These are phyloP conservation scores for Saussurea involucrata DNA, from an alignment of 129 eudicot genomes.

Conservation along the genomic window DNA sequence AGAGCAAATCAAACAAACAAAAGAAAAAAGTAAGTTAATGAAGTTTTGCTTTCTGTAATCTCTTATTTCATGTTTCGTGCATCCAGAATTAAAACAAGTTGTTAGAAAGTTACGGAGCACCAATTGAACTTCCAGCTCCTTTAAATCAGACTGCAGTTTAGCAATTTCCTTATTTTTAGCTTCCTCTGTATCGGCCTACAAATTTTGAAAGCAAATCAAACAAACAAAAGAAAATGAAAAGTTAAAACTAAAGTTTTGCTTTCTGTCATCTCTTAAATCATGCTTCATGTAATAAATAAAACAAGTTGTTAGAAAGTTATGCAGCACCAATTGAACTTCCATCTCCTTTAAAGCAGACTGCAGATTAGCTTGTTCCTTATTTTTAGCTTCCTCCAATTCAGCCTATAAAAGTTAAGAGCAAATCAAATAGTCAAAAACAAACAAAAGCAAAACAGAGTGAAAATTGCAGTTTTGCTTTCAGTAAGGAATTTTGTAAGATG, in stretches of 20 bases:
- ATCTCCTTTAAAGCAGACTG: slow-evolving; percentile 53
- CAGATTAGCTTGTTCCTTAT: slow-evolving; percentile 46
- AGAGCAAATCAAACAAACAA: background rate
- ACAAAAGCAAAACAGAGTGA: background rate
- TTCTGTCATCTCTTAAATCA: background rate
- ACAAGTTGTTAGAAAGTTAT: background rate
- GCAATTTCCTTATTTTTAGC: slow-evolving; percentile 45
- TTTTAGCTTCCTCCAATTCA: slow-evolving; percentile 62
- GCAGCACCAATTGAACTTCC: slow-evolving; percentile 31
- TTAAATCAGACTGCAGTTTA: slow-evolving; percentile 39
- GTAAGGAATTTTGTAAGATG: background rate
- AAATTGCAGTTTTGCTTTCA: background rate
- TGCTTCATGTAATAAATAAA: slow-evolving; percentile 1
- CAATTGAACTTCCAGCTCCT: slow-evolving; percentile 14
- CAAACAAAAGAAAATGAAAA: background rate
- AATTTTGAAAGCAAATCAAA: background rate
- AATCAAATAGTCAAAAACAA: background rate
- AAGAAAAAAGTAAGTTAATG: background rate
- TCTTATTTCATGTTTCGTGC: background rate
- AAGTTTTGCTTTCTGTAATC: background rate
- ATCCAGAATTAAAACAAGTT: background rate
- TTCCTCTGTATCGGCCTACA: slow-evolving; percentile 54
- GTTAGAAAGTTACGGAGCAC: background rate
- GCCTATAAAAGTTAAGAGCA: slow-evolving; percentile 28
- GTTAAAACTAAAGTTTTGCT: background rate